Conservation (phyloP, 2,329 filamentous ascomycete species). For the Calycina marina region DNA sequence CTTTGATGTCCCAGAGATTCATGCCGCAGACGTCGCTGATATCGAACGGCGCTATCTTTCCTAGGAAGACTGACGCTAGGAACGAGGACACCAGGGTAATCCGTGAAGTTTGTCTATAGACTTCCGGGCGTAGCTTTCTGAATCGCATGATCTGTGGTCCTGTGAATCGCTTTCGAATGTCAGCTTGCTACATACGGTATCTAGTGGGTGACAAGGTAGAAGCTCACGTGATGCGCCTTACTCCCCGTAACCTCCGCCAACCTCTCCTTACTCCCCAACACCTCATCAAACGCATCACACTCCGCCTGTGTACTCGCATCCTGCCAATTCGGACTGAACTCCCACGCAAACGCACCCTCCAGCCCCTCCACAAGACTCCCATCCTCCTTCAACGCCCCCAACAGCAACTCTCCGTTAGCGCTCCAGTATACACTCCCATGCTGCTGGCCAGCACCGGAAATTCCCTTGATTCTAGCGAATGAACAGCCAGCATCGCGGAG, state of each 20-base stretch:
- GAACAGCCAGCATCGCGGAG: constrained; percentile 57
- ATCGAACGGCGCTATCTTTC: constrained; percentile 75
- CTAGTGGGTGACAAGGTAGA: neutral
- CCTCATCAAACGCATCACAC: constrained; percentile 74
- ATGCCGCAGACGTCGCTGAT: constrained; percentile 92
- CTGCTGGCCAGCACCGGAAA: constrained; percentile 91
- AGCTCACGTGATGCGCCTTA: constrained; percentile 77
- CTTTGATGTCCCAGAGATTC: constrained; percentile 86
- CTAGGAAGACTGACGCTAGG: constrained; percentile 79
- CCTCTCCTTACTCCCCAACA: constrained; percentile 48
- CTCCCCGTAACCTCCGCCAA: constrained; percentile 77
- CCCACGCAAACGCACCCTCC: constrained; percentile 58
- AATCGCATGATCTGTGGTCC: constrained; percentile 93
- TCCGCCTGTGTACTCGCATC: constrained; percentile 88
- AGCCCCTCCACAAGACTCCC: constrained; percentile 61
- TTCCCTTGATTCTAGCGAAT: constrained; percentile 59
- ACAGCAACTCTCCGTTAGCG: constrained; percentile 46
- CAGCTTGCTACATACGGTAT: constrained; percentile 9
- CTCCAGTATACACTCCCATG: constrained; percentile 97
- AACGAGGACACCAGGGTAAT: constrained; percentile 95
- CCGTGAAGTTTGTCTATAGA: constrained; percentile 65
- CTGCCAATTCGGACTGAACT: constrained; percentile 93
- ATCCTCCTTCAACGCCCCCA: constrained; percentile 43
- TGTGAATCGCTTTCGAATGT: constrained; percentile 60
- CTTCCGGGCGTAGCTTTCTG: constrained; percentile 61